phyloP scores from a whole-genome alignment of 768 basidiomycete genomes.

The Suillus cothurnatus region DNA sequence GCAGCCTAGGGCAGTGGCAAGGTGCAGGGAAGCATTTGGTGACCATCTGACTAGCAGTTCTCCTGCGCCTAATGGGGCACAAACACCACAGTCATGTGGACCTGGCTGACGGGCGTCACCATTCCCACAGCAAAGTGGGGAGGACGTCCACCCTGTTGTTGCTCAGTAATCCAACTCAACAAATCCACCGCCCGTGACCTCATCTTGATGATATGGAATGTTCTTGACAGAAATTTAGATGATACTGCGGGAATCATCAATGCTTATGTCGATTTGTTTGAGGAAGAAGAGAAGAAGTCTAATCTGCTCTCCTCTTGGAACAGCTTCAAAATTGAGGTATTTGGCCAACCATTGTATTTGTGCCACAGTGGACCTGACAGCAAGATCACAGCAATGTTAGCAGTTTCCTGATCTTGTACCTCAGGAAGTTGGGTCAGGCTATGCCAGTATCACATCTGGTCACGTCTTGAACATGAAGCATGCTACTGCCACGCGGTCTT shows the following conservation, averaged over 20 bases:
- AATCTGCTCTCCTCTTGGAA: constrained; percentile 80
- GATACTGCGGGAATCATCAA: constrained; percentile 75
- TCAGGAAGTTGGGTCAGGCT: constrained; percentile 59
- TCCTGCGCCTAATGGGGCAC: constrained; percentile 14
- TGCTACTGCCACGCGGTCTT: constrained; percentile 60
- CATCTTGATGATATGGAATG: constrained; percentile 86
- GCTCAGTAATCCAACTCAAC: constrained; percentile 63
- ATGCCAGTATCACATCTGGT: constrained; percentile 79
- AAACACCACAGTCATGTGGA: constrained; percentile 15
- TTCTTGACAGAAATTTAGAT: constrained; percentile 68
- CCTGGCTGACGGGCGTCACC: constrained; percentile 34
- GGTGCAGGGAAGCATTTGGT: constrained; percentile 66
- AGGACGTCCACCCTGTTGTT: constrained; percentile 54
- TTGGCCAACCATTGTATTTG: not conserved
- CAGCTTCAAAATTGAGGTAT: constrained; percentile 80
- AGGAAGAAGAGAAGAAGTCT: constrained; percentile 83
- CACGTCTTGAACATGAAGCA: constrained; percentile 85
- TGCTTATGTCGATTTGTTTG: constrained; percentile 72
- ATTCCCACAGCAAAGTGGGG: constrained; percentile 28
- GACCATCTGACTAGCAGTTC: constrained; percentile 53
- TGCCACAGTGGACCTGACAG: constrained; percentile 7
- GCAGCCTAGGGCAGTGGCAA: constrained; percentile 33
- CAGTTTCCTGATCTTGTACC: constrained; percentile 82
- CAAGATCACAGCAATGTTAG: constrained; percentile 65
- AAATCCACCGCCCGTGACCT: constrained; percentile 85